Evolutionary conservation across 1,139 yeast genomes (phyloP), one percentile per base, ranked within the genome.

Genomic region (Yarrowia galli): DNA sequence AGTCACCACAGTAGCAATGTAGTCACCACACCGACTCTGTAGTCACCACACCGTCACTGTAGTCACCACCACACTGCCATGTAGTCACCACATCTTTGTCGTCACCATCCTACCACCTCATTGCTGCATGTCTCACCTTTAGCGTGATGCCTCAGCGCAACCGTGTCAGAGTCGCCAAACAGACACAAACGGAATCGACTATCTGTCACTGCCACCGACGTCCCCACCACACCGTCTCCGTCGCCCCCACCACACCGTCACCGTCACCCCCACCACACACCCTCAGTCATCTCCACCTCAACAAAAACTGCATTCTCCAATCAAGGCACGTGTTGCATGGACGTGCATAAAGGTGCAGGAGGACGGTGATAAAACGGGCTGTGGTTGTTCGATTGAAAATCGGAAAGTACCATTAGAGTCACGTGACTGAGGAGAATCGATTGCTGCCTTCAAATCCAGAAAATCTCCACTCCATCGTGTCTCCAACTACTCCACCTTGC

Each of bases 51-150:
- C 28, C 28, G 28, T 7, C 7, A 7, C 7, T 7, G 28, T 25
- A 3, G 28, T 25, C 28, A 25, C 28, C 28, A 25, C 28, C 3
- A 3, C 28, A 7, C 28, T 25, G 3, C 7, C 28, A n/a, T n/a
- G 28, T 25, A 3, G 28, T 32, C 36, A 12, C 36, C 36, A 32
- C 36, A 12, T 32, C 12, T 2, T 32, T 12, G 13, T 32, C 9
- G 36, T 13, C 36, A 35, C 36, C 18, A 3, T 20, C 32, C 10
- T 2, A 8, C n/a, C 15, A 25, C 28, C 20, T 16, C 49, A 45
- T 51, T 35, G 58, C 58, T 36, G 60, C 60, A 53, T 53, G 60
- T 53, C 60, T 53, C 60, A 53, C n/a, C 60, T 38, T 53, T 53
- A 53, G 60, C 60, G 60, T 53, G 60, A 53, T 53, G 60, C 60